These are phyloP conservation scores for Cunninghamia lanceolata DNA, from an alignment of 75 land plant species.

Conservation along the genomic window DNA sequence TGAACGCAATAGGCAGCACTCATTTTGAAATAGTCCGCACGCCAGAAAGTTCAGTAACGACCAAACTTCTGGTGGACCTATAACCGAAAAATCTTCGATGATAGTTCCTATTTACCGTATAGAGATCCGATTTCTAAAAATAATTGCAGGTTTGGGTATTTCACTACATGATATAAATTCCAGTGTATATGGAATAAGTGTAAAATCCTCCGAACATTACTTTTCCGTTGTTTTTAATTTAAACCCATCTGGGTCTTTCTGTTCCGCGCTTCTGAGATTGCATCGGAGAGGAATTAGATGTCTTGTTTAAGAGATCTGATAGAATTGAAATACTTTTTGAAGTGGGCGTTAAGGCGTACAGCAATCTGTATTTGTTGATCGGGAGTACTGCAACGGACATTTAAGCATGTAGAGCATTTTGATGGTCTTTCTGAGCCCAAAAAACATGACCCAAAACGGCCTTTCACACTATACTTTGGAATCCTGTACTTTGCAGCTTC, in stretches of 20 bases:
- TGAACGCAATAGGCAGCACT: too few species aligned
- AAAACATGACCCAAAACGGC: conserved; percentile 9
- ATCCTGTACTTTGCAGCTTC: conserved; percentile 59
- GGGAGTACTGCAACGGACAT: not conserved
- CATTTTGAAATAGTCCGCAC: too few species aligned
- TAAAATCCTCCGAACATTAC: too few species aligned
- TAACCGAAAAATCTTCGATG: too few species aligned
- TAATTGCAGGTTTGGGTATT: too few species aligned
- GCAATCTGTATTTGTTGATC: not conserved
- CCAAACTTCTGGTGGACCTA: too few species aligned
- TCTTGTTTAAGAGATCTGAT: not conserved
- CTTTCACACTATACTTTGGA: conserved; percentile 32
- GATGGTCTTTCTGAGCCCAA: conserved; percentile 1
- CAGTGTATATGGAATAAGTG: too few species aligned
- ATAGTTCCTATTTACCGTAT: too few species aligned
- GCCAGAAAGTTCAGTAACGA: too few species aligned
- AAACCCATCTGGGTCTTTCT: not conserved
- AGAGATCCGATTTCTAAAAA: too few species aligned
- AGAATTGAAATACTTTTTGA: not conserved
- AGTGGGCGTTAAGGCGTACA: not conserved
- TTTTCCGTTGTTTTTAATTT: too few species aligned
- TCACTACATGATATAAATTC: too few species aligned
- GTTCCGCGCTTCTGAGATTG: not conserved
- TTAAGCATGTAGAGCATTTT: not conserved
- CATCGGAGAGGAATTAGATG: not conserved